A percentile compares a stretch with the other conserved stretches of the same genome.
phyloP scores from a whole-genome alignment of 2,329 filamentous ascomycete genomes.

The Pseudonectria buxi region DNA sequence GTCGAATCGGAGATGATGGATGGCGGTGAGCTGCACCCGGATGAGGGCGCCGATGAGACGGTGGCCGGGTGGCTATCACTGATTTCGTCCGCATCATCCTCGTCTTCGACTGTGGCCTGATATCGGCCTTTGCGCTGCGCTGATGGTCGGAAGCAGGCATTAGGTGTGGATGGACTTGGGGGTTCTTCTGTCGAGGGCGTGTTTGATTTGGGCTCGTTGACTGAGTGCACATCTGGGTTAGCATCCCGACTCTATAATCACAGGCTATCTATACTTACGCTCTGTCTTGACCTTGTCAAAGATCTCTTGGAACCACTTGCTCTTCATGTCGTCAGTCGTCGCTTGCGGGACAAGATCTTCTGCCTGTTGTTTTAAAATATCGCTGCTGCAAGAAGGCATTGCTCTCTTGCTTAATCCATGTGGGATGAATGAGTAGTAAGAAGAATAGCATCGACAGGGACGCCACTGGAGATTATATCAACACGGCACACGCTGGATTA shows the following conservation, averaged over 20 bases:
- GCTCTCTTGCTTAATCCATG: slow-evolving; percentile 11
- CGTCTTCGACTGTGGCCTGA: slow-evolving; percentile 16
- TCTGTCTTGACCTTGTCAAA: slow-evolving; percentile 22
- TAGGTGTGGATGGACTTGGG: too few species aligned
- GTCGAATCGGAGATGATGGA: slow-evolving; percentile 16
- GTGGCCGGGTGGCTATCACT: slow-evolving; percentile 3
- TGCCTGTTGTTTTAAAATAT: slow-evolving; percentile 21
- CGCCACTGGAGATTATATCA: too few species aligned
- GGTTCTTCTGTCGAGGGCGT: slow-evolving; percentile 16
- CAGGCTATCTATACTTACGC: slow-evolving; percentile 9
- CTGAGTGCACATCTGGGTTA: slow-evolving; percentile 4
- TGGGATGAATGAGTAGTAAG: too few species aligned
- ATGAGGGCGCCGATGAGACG: slow-evolving; percentile 2
- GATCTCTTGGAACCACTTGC: slow-evolving; percentile 20
- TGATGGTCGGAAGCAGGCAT: slow-evolving; percentile 3
- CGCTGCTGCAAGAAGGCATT: neutral
- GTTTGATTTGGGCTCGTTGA: slow-evolving; percentile 13
- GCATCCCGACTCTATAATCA: neutral
- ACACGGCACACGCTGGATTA: too few species aligned
- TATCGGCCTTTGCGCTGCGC: slow-evolving; percentile 1
- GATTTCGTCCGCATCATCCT: slow-evolving; percentile 5
- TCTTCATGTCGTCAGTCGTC: slow-evolving; percentile 21
- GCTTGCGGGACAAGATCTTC: slow-evolving; percentile 17
- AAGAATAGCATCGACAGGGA: too few species aligned
- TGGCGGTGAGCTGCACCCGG: slow-evolving; percentile 7